A percentile compares a stretch with the other conserved stretches of the same genome.
Evolutionary conservation across 2,329 filamentous ascomycete species (phyloP).

Genomic region (Claviceps paspali): DNA sequence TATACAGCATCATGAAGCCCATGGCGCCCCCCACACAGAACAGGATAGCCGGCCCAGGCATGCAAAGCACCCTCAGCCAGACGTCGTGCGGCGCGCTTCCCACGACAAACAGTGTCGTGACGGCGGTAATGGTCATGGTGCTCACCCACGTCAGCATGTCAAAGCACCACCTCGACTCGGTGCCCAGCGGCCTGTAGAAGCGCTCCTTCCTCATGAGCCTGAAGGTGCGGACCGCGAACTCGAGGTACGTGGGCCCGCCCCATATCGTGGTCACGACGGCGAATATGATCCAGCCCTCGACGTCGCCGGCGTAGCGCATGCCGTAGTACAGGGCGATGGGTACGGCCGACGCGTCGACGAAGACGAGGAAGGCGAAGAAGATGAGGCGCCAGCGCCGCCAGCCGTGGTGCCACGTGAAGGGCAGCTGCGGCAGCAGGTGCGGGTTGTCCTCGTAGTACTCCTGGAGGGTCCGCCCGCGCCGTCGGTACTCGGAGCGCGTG

Average conservation of each 20-base stretch:
- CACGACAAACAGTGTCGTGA: slow-evolving; percentile 34
- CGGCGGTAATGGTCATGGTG: slow-evolving; percentile 29
- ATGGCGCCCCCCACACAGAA: slow-evolving; percentile 29
- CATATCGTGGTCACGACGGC: slow-evolving; percentile 39
- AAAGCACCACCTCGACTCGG: slow-evolving; percentile 30
- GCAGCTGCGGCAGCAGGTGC: slow-evolving; percentile 22
- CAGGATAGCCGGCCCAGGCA: slow-evolving; percentile 35
- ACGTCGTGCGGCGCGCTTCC: slow-evolving; percentile 35
- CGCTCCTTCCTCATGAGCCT: slow-evolving; percentile 32
- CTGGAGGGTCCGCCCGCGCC: slow-evolving; percentile 20
- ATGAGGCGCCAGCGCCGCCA: slow-evolving; percentile 27
- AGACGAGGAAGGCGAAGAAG: slow-evolving; percentile 31
- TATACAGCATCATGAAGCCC: slow-evolving; percentile 20
- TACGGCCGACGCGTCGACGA: slow-evolving; percentile 27
- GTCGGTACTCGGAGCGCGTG: slow-evolving; percentile 18
- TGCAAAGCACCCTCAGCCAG: slow-evolving; percentile 32
- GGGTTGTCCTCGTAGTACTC: slow-evolving; percentile 26
- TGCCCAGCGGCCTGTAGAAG: slow-evolving; percentile 34
- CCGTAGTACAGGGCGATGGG: slow-evolving; percentile 38
- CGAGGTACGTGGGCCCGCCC: slow-evolving; percentile 38
- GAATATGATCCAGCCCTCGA: slow-evolving; percentile 29
- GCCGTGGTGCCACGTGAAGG: slow-evolving; percentile 26
- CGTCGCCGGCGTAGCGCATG: slow-evolving; percentile 25
- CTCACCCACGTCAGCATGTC: slow-evolving; percentile 33
- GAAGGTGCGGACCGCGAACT: slow-evolving; percentile 33